Base-by-base conservation (phyloP, 1,284 basidiomycete genomes). In the Bondarzewia mesenterica region DNA sequence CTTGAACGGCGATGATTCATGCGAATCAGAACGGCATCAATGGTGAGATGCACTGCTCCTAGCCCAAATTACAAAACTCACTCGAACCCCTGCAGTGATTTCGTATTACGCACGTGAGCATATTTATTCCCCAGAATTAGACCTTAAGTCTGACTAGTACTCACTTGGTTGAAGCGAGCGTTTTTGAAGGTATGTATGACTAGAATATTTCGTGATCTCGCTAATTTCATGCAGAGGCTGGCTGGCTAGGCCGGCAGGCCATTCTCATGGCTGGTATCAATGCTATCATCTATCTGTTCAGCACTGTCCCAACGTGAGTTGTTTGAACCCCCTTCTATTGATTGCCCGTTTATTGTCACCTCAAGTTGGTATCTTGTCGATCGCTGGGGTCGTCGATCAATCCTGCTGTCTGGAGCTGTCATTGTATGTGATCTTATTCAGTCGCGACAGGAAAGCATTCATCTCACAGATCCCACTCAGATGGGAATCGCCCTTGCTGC, bases 201-300 rank as follows among this genome's bases (percentile, higher is more conserved):
- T 5, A 12, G 6, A 16, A 15, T 18, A 42, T 21, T 29, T 29
- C 27, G 26, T 43, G 26, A 5, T n/a, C 7, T 42, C 18, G 36
- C 27, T 52, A 35, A 52, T 49, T 61, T 48, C 23, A 61, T 61
- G 42, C 69, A 92, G 88, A 89, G 73, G 94, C 94, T 40, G 95
- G 95, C 39, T 99, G 95, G 94, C 78, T 96, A 51, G 95, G 95
- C n/a, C 80, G 94, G 45, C 85, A 97, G 59, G 95, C 95, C 4
- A 83, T 99, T 54, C 75, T 98, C 18, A 99, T 99, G 95, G 93
- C 94, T 1, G 95, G 94, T 6, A 91, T 96, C 63, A 96, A 97
- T 60, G 81, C 86, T 7, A 69, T 93, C 50, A 89, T 93, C 56
- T 97, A 97, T 63, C 66, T 93, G 16, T 68, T 88, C 20, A 87